Evolutionary conservation across 805 yeast species (phyloP), one percentile per base, ranked within the genome.

Genomic region (Groenewaldozyma salmanticensis): DNA sequence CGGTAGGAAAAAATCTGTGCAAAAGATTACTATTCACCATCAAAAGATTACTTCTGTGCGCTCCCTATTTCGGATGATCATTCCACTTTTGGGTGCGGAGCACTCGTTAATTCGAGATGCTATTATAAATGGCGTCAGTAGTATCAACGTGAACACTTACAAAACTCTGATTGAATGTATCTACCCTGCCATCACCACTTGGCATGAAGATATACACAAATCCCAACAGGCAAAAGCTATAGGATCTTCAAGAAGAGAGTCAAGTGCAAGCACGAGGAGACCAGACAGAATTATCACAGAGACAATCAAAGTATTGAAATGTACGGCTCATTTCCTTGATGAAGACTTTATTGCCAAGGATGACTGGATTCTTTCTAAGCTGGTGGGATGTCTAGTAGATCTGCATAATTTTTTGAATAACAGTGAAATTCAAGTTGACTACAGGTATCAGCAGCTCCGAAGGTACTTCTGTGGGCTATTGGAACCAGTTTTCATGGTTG

Each of bases 11-110:
- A 79, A 74, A 52, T 79, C 90, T 1, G 78, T 81, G 51, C 95
- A 83, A 46, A 71, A 82, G 51, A 74, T 82, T 52, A 84, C 84
- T 0, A 73, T 86, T 27, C 95, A 86, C 52, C 94, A 84, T 51
- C 94, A 87, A 55, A 81, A 85, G 38, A 88, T 92, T 42, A 88
- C 95, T 1, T 85, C 96, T 45, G 96, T 96, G 0, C 79, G 81
- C 44, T 80, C 95, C 0, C 79, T 92, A 2, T 92, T 92, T 64
- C 73, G 80, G 42, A 78, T 92, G 80, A 88, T 86, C 0, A 66
- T 86, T 31, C 96, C 96, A 0, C 65, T 92, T 21, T 60, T 92
- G 37, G 78, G 74, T 21, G 77, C 87, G 0, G 75, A 77, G 1
- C 85, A 83, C 45, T 68, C 72, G 2, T 67, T 77, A 48, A 74